Evolutionary conservation across 2,329 filamentous ascomycete species (phyloP).

Genomic region (Fusarium pseudonygamai): DNA sequence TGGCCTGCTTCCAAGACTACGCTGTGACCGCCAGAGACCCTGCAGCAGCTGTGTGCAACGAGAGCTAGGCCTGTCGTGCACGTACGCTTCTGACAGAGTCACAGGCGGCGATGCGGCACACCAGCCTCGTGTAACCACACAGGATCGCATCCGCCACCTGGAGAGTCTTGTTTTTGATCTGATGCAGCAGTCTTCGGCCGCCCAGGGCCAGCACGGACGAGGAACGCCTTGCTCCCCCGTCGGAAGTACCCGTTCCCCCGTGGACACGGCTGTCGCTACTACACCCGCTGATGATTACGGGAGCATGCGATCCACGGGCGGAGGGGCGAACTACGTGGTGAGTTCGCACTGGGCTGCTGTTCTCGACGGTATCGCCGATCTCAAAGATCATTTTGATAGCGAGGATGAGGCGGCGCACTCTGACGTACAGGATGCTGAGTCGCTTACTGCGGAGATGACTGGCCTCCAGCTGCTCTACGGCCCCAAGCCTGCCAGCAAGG

Average conservation of each 20-base stretch:
- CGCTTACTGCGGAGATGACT: not conserved
- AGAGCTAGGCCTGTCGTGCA: slow-evolving; percentile 5
- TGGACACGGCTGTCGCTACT: not conserved
- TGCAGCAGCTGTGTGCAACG: slow-evolving; percentile 12
- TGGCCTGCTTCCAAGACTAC: not conserved
- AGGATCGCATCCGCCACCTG: slow-evolving; percentile 30
- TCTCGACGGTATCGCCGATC: slow-evolving; percentile 52
- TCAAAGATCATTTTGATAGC: slow-evolving; percentile 49
- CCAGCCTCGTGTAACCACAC: not conserved
- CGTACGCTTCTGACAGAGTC: not conserved
- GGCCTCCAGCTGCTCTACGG: slow-evolving; percentile 48
- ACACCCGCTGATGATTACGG: slow-evolving; percentile 45
- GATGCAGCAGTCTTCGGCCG: slow-evolving; percentile 27
- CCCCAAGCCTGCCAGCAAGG: slow-evolving; percentile 33
- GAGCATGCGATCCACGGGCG: slow-evolving; percentile 40
- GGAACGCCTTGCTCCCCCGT: not conserved
- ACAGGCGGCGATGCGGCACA: not conserved
- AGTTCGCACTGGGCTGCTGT: slow-evolving; percentile 54
- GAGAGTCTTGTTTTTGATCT: slow-evolving; percentile 45
- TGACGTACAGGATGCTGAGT: not conserved
- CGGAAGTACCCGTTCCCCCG: not conserved
- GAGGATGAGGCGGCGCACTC: slow-evolving; percentile 36
- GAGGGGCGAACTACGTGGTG: slow-evolving; percentile 47
- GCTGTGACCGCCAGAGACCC: slow-evolving; percentile 18
- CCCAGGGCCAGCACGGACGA: not conserved